Base-by-base conservation (phyloP, 768 basidiomycete species). In the Tricholoma furcatifolium region DNA sequence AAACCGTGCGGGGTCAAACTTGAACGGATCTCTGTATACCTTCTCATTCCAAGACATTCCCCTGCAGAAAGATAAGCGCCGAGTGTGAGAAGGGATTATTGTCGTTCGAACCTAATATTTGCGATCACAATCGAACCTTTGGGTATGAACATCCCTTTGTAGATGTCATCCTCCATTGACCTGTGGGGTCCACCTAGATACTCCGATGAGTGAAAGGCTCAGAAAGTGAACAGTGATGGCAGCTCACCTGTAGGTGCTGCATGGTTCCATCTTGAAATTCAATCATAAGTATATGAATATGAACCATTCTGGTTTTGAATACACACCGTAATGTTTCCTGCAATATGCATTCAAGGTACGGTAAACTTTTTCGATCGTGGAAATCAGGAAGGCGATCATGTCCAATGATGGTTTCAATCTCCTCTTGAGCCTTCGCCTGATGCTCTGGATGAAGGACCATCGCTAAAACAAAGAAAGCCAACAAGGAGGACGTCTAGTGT, bases 331-430 rank as follows among this genome's bases (percentile, higher is more conserved):
- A 54, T 1, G 56, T 50, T 52, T 76, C 73, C 43, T 68, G 61
- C 23, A 74, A 42, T 8, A 74, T 53, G 2, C 68, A 70, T 31
- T 70, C 63, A 24, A 75, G 54, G 47, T 75, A 79, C 1, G 73
- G 75, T 5, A 78, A 60, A 30, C 55, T 44, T 15, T 57, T 50
- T 23, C 59, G 55, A 59, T 72, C 71, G 2, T 59, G 55, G 18
- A 72, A 65, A 4, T 60, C 61, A 0, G 77, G 78, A 15, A 78
- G 61, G 3, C 74, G 63, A n/a, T 59, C 64, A 6, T 36, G 23
- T 10, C 70, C 73, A 23, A 77, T 53, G 4, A 77, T 64, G 1
- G 41, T 34, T 53, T 78, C 76, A 15, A 79, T 66, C 59, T 78
- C 76, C 4, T 62, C 65, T 46, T 76, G 78, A 0, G 73, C 75